Base-by-base conservation (phyloP, 257 asterid genomes). In the Solanum verrucosum region DNA sequence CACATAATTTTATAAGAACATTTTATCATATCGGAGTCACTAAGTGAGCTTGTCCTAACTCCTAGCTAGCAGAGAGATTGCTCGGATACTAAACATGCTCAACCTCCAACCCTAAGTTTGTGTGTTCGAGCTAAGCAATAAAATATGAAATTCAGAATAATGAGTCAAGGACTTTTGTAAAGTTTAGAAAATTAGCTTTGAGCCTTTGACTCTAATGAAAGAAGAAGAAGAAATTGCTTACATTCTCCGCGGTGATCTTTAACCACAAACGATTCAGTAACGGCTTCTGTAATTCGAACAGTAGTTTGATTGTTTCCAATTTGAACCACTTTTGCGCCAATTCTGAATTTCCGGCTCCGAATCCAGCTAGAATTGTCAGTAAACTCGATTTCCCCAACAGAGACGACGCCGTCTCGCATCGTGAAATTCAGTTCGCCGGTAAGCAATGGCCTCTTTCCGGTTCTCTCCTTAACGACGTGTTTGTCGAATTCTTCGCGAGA, bases 341-440 rank as follows among this genome's bases (percentile, higher is more conserved):
- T 78, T 87, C 96, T 87, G 77, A 95, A 95, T 86, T 79, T 92
- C 86, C 98, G 74, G 84, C 96, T 85, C 70, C 98, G 91, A 27
- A 93, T 93, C 98, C 98, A 95, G 88, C 96, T 94, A 14, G 98
- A 95, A 65, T 95, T 95, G 34, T 95, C 98, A 0, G 98, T 95
- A 33, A 94, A 95, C 16, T 93, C 97, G 12, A 94, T 89, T 9
- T 93, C 97, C n/a, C 94, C 95, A 9, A 95, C 89, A 1, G 29
- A 33, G 42, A 88, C 93, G 4, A 81, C 73, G 14, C 96, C 98
- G 8, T 92, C 95, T 29, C 95, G 91, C 93, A 95, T 90, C 2
- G 88, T 84, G 13, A 92, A 44, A 44, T 52, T 88, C 77, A 91
- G 3, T 18, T 93, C 97, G 4, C 98, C 97, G 4, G 95, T 72